These are phyloP conservation scores for Knoxia roxburghii DNA, from an alignment of 257 asterid genomes.

Conservation along the genomic window DNA sequence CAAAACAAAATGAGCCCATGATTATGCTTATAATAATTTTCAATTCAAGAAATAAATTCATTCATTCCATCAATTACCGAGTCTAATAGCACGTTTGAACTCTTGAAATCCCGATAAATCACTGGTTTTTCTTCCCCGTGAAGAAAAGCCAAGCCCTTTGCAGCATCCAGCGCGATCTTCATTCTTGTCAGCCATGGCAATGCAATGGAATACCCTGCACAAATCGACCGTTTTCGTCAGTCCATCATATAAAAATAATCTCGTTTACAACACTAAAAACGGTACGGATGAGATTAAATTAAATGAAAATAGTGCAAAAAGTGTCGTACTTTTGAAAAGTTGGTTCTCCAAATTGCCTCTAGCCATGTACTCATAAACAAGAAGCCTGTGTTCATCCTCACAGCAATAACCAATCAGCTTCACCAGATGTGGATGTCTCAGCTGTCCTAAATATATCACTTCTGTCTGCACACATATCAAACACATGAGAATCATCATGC, in stretches of 20 bases:
- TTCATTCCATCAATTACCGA: slow-evolving; percentile 19
- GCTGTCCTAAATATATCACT: slow-evolving; percentile 71
- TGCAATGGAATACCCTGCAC: slow-evolving; percentile 48
- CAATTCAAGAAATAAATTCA: neutral
- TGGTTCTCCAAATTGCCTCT: slow-evolving; percentile 75
- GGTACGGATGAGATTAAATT: no score
- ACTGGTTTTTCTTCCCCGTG: slow-evolving; percentile 73
- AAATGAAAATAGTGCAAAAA: no score
- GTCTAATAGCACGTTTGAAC: slow-evolving; percentile 57
- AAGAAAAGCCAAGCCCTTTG: slow-evolving; percentile 77
- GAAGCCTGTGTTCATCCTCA: slow-evolving; percentile 73
- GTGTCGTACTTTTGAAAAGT: slow-evolving; percentile 58
- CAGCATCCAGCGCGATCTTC: slow-evolving; percentile 66
- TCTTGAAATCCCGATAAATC: slow-evolving; percentile 74
- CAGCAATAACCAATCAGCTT: slow-evolving; percentile 81
- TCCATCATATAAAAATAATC: no score
- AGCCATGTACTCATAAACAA: slow-evolving; percentile 80
- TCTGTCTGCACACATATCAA: slow-evolving; percentile 42
- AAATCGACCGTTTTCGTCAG: no score
- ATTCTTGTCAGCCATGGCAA: slow-evolving; percentile 71
- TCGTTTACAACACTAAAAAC: no score
- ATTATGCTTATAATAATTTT: no score
- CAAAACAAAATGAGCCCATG: no score
- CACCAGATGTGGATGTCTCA: slow-evolving; percentile 73
- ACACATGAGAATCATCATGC: neutral